Conservation (phyloP, 1,284 basidiomycete species). For the Ceratobasidium sp. region DNA sequence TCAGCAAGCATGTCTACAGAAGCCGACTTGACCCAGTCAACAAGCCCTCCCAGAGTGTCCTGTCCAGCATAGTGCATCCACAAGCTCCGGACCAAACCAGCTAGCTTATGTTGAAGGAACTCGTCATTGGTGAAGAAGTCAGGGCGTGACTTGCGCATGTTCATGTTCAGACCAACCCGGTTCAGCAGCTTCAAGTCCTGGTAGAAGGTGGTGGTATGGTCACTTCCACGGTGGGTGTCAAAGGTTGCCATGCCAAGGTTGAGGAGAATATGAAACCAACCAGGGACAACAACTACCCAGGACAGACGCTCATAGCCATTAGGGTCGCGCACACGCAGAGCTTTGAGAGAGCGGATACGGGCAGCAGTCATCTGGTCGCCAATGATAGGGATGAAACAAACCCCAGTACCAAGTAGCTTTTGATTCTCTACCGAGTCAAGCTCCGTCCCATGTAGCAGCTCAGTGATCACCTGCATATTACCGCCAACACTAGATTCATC, state of each 20-base stretch:
- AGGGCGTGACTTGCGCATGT: not conserved
- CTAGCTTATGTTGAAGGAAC: not conserved
- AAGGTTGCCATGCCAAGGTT: too few relatives aligned
- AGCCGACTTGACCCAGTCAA: not conserved
- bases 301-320: constrained; percentile 5
- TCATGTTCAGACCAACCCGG: not conserved
- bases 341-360: too few relatives aligned
- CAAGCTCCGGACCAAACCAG: not conserved
- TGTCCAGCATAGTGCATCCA: not conserved
- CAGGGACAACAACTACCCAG: not conserved
- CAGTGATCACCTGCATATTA: not conserved
- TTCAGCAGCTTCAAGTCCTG: not conserved
- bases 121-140: not conserved
- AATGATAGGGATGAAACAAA: too few relatives aligned
- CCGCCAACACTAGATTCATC: not conserved
- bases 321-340: too few relatives aligned
- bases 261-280: constrained; percentile 3
- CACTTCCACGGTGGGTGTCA: too few relatives aligned
- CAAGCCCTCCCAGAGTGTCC: not conserved
- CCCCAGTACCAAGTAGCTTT: not conserved
- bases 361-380: too few relatives aligned
- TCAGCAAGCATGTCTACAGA: not conserved
- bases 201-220: not conserved
- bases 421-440: not conserved
- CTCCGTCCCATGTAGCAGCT: not conserved